A percentile compares a stretch with the other conserved stretches of the same genome.
These are phyloP conservation scores for Penstemon barbatus DNA, from an alignment of 257 asterid genomes.

Conservation along the genomic window DNA sequence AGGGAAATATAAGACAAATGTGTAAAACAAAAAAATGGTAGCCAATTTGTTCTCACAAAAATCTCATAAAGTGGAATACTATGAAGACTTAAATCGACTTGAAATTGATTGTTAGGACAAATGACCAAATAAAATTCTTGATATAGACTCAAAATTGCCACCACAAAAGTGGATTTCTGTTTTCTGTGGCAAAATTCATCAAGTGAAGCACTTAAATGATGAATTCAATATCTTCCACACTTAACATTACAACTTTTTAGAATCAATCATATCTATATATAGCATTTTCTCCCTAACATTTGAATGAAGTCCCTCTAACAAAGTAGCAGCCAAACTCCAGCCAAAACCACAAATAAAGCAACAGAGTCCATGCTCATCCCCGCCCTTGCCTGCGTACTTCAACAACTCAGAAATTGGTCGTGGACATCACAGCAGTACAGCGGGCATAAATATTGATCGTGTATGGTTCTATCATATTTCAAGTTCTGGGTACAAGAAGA, in stretches of 20 bases:
- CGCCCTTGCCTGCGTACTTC: conserved; percentile 6
- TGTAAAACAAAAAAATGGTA: conserved; percentile 6
- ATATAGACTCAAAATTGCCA: not conserved
- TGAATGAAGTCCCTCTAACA: not conserved
- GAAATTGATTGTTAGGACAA: not conserved
- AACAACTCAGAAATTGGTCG: not conserved
- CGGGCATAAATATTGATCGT: not conserved
- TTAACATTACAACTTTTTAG: conserved; percentile 3
- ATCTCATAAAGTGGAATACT: not conserved
- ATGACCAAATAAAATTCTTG: not conserved
- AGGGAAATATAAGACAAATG: conserved; percentile 12
- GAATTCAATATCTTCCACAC: not conserved
- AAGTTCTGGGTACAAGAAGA: conserved; percentile 1
- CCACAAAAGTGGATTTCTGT: not conserved
- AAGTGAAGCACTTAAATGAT: not conserved
- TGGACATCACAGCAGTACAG: not conserved
- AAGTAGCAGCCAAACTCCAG: not conserved
- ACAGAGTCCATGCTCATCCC: not conserved
- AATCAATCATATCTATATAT: not conserved
- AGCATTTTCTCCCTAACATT: conserved; percentile 5
- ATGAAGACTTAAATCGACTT: not conserved
- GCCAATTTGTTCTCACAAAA: not conserved
- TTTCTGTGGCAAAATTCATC: not conserved
- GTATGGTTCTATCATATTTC: conserved; percentile 9
- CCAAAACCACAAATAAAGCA: not conserved